Base-by-base conservation (phyloP, 148 eudicot genomes). In the Cornus controversa region DNA sequence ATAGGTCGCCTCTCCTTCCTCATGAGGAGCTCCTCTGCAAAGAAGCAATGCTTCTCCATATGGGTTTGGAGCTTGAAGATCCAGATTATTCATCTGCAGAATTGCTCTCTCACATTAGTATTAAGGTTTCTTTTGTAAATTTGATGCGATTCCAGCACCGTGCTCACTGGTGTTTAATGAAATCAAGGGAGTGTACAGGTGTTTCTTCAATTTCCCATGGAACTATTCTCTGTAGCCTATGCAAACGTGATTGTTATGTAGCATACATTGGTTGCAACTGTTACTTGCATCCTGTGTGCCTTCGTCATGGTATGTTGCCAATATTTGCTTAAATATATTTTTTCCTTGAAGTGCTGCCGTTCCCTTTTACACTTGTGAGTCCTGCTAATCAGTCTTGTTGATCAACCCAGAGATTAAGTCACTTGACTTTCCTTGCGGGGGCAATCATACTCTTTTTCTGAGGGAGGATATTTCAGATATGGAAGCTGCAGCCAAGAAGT, bases 1-100 rank as follows among this genome's bases (percentile, higher is more conserved):
- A 92, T 78, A 89, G 98, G 82, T 63, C 86, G 80, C 99, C 99
- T 78, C 86, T 96, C 77, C 91, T 96, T 75, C 98, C 99, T 40
- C 93, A 88, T 36, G 99, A 96, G 85, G 99, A 96, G 72, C 97
- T 96, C 75, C 93, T 96, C 42, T 93, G 99, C 86, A 92, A 90
- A 90, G 99, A 96, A 86, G 98, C 99, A 50, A 88, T 93, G 95
- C 74, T 82, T 79, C 89, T 96, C 66, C 77, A 74, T 83, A 82
- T 36, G 53, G 85, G 76, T 70, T 67, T 78, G 66, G 92, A 85
- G 77, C 67, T 84, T 26, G 88, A 77, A 79, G 78, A 81, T 82
- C 75, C 79, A 36, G 84, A 91, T 72, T 71, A 73, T 79, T 76
- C 82, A 64, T 27, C 81, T 58, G 76, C 83, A n/a, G 86, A 92